A percentile compares a stretch with the other conserved stretches of the same genome.
phyloP scores from a whole-genome alignment of 495 filamentous ascomycete species.

The Alectoria sarmentosa region DNA sequence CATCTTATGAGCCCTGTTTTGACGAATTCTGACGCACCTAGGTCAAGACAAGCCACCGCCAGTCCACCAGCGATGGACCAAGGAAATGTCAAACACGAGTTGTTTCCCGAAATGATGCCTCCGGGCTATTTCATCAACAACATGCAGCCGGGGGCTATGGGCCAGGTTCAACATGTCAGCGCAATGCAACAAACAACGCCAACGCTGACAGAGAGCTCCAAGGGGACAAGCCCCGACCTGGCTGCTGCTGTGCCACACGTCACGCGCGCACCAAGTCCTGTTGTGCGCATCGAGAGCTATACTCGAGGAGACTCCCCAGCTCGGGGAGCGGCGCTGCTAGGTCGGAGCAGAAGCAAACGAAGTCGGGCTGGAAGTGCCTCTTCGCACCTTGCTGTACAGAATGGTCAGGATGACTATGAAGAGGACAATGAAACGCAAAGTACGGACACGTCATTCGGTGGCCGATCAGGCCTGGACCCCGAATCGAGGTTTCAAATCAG shows the following conservation, averaged over 20 bases:
- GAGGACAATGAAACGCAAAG: constrained; percentile 26
- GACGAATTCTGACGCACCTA: constrained; percentile 22
- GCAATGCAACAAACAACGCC: constrained; percentile 19
- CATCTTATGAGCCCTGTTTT: constrained; percentile 27
- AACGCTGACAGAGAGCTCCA: constrained; percentile 22
- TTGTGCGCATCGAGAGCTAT: constrained; percentile 39
- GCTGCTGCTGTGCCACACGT: constrained; percentile 17
- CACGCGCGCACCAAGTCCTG: constrained; percentile 38
- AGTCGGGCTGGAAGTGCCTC: constrained; percentile 31
- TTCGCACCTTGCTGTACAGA: constrained; percentile 36
- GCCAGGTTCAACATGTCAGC: constrained; percentile 11
- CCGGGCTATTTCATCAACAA: constrained; percentile 2
- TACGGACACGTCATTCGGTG: constrained; percentile 12
- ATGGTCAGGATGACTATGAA: constrained; percentile 27
- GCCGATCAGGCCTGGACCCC: constrained; percentile 37
- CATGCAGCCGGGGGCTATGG: constrained; percentile 5
- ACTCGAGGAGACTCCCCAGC: constrained; percentile 46
- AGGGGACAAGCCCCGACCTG: constrained; percentile 23
- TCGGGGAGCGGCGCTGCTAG: constrained; percentile 24
- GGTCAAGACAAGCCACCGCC: constrained; percentile 22
- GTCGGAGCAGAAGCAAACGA: constrained; percentile 31
- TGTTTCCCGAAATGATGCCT: not conserved
- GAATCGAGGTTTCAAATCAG: constrained; percentile 28
- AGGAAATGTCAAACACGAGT: not conserved
- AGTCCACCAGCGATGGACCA: constrained; percentile 18